A percentile compares a stretch with the other conserved stretches of the same genome.
Evolutionary conservation across 495 filamentous ascomycete genomes (phyloP).

Genomic region (Lentithecium fluviatile): DNA sequence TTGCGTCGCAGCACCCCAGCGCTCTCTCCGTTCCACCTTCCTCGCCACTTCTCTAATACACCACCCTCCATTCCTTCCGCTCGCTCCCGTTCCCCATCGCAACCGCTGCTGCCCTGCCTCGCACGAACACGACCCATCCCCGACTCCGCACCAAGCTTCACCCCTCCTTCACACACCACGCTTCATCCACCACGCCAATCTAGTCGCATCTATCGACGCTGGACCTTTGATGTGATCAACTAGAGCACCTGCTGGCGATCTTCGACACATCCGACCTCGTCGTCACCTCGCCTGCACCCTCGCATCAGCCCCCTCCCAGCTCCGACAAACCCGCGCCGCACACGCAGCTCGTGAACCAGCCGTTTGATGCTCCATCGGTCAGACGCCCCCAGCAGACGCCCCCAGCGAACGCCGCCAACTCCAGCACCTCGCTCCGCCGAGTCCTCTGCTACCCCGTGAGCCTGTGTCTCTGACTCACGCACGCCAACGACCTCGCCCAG

Average conservation of each 20-base stretch:
- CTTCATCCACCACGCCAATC: neutral
- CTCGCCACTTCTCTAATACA: slow-evolving; percentile 2
- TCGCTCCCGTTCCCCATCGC: neutral
- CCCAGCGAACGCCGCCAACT: slow-evolving; percentile 29
- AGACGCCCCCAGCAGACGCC: slow-evolving; percentile 6
- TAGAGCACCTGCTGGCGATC: slow-evolving; percentile 20
- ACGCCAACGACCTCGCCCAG: slow-evolving; percentile 14
- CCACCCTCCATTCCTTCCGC: slow-evolving; percentile 8
- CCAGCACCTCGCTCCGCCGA: slow-evolving; percentile 23
- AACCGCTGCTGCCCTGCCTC: slow-evolving; percentile 1
- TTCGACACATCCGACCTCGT: slow-evolving; percentile 19
- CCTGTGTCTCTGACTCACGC: slow-evolving; percentile 35
- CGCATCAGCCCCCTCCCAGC: slow-evolving; percentile 2
- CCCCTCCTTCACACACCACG: neutral
- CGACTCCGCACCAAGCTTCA: neutral
- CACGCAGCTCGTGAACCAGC: slow-evolving; percentile 13
- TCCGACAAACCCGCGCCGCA: neutral
- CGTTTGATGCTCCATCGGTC: slow-evolving; percentile 34
- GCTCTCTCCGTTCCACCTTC: neutral
- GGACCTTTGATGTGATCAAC: slow-evolving; percentile 33
- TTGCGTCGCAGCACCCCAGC: slow-evolving; percentile 1
- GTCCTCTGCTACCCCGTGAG: slow-evolving; percentile 31
- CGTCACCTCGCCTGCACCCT: slow-evolving; percentile 25
- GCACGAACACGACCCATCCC: neutral
- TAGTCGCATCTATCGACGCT: slow-evolving; percentile 19